A percentile compares a stretch with the other conserved stretches of the same genome.
phyloP scores from a whole-genome alignment of 2,329 filamentous ascomycete genomes.

The Trichoderma cornu-damae region DNA sequence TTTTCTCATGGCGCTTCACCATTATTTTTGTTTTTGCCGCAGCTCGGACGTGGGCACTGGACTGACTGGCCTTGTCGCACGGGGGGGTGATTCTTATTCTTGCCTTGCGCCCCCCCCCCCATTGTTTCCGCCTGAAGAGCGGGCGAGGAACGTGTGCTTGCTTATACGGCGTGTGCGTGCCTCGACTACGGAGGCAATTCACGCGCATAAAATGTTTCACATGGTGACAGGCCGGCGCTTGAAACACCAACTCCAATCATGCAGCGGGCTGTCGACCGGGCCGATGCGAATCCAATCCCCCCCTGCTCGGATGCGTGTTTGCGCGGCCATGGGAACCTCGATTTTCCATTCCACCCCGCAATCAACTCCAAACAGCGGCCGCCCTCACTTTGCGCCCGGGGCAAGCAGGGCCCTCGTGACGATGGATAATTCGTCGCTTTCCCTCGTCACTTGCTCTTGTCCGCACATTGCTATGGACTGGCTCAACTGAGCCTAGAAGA shows the following conservation, averaged over 20 bases:
- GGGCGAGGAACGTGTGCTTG: not conserved
- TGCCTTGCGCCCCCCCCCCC: no score
- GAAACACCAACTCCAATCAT: slow-evolving; percentile 16
- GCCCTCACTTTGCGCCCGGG: slow-evolving; percentile 1
- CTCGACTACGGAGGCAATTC: not conserved
- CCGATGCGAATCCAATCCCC: slow-evolving; percentile 1
- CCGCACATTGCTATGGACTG: no score
- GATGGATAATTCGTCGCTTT: not conserved
- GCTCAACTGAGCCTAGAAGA: no score
- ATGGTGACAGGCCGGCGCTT: slow-evolving; percentile 13
- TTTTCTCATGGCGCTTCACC: no score
- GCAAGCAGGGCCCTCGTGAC: not conserved
- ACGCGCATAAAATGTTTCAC: slow-evolving; percentile 7
- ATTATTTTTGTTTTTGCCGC: no score
- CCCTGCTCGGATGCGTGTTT: not conserved
- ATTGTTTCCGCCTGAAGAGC: not conserved
- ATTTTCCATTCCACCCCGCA: not conserved
- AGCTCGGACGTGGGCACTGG: no score
- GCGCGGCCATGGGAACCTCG: no score
- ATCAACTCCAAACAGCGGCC: slow-evolving; percentile 14
- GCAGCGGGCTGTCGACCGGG: slow-evolving; percentile 7
- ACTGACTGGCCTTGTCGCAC: no score
- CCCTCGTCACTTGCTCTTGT: not conserved
- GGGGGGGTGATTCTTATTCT: no score
- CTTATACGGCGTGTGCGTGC: not conserved